A percentile compares a stretch with the other conserved stretches of the same genome.
These are phyloP conservation scores for Rosa chinensis DNA, from an alignment of 306 rosid species.

Conservation along the genomic window DNA sequence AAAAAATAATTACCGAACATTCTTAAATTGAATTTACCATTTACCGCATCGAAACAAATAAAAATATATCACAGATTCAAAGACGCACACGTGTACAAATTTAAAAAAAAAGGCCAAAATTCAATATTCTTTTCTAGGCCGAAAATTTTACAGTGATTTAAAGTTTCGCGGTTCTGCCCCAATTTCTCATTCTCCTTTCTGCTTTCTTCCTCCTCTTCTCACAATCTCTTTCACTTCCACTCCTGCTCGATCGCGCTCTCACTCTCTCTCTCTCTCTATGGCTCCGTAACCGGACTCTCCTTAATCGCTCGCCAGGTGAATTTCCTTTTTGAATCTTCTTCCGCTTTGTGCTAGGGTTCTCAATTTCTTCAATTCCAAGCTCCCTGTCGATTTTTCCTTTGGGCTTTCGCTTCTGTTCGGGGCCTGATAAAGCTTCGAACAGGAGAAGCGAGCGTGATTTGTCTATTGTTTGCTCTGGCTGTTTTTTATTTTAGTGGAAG, in stretches of 20 bases:
- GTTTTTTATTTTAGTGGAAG: background rate
- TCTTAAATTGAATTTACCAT: no score
- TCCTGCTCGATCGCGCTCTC: slow-evolving; percentile 30
- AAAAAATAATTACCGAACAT: no score
- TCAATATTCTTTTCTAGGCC: background rate
- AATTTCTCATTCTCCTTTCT: slow-evolving; percentile 21
- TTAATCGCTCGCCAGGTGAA: slow-evolving; percentile 43
- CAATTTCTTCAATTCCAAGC: background rate
- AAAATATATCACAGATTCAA: background rate
- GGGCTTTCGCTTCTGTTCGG: slow-evolving; percentile 25
- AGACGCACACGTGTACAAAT: background rate
- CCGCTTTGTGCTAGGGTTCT: slow-evolving; percentile 17
- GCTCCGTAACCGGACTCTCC: slow-evolving; percentile 4
- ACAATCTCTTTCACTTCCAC: background rate
- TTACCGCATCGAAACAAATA: no score
- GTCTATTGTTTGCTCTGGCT: background rate
- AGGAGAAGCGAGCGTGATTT: slow-evolving; percentile 11
- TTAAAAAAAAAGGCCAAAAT: slow-evolving; percentile 10
- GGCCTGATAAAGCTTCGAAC: slow-evolving; percentile 31
- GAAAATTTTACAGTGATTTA: slow-evolving; percentile 27
- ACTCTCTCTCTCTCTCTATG: slow-evolving; percentile 21
- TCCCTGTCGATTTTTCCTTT: background rate
- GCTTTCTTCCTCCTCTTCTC: background rate
- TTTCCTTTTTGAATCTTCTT: slow-evolving; percentile 5
- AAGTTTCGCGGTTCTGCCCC: slow-evolving; percentile 91